Evolutionary conservation across 352 stramenopile species (phyloP), one percentile per base, ranked within the genome.

Genomic region (Blastocystis sp.): DNA sequence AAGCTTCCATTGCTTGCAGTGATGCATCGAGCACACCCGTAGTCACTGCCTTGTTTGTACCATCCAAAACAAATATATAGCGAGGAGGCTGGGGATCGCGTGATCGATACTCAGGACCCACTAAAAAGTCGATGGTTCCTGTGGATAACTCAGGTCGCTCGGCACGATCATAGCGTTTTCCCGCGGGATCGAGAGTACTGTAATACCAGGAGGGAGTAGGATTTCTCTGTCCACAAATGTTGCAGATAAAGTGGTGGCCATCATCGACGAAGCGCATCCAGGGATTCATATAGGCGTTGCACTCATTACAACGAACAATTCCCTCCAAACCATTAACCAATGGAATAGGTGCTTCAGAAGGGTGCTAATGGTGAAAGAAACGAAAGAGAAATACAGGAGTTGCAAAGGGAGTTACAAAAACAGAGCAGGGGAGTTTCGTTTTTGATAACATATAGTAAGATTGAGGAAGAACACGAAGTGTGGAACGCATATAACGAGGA

Each of bases 381-480:
- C 5, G 5, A 18, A 29, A 11, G 6, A 34, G 26, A 69, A 2
- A 34, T n/a, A 82, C 77, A 3, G 45, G 77, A 11, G 61, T 54
- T 1, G 77, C 62, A 47, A 88, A 88, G n/a, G 77, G 77, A 26
- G 77, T 88, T 18, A 88, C 47, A 29, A 79, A 62, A 26, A 88
- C 53, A 8, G 54, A 64, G 9, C 41, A 39, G 29, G 77, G 77
- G 13, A 88, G 34, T 11, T 76, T 62, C 13, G 66, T 59, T 41
- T 88, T 79, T 23, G 75, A 76, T 20, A 76, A 47, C 62, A 79
- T 79, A 34, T 76, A 76, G 43, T 88, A 79, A 15, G 37, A 76
- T 29, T 76, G 62, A 8, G 77, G 77, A 6, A 88, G 20, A 29
- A 79, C 50, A 20, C 62, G 62, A 56, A 88, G 75, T 3, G 77